These are phyloP conservation scores for Lagenidium giganteum DNA, from an alignment of 352 stramenopile genomes.

Conservation along the genomic window DNA sequence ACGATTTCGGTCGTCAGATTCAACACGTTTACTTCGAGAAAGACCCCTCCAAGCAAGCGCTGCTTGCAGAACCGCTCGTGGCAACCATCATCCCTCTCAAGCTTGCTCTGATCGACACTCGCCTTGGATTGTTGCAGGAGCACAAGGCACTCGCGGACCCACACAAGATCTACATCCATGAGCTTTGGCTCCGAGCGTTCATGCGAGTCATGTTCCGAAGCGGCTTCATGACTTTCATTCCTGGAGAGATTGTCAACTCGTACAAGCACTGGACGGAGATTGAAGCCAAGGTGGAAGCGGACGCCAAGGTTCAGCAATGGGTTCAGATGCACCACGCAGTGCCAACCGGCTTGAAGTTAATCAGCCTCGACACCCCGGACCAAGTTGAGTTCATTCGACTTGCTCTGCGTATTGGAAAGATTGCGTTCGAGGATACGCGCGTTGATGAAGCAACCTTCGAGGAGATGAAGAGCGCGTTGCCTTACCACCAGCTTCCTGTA, in stretches of 20 bases:
- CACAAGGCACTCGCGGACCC: constrained; percentile 14
- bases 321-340: constrained; percentile 16
- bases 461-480: constrained; percentile 18
- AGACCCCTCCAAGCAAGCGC: constrained; percentile 23
- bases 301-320: constrained; percentile 29
- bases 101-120: constrained; percentile 19
- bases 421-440: constrained; percentile 56
- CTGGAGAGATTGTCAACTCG: constrained; percentile 15
- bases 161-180: constrained; percentile 23
- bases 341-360: constrained; percentile 39
- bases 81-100: constrained; percentile 19
- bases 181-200: constrained; percentile 19
- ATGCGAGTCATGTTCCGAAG: constrained; percentile 20
- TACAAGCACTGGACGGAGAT: constrained; percentile 10
- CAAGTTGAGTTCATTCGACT: constrained; percentile 49
- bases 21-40: constrained; percentile 18
- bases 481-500: constrained; percentile 30
- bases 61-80: constrained; percentile 29
- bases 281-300: constrained; percentile 16
- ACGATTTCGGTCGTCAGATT: constrained; percentile 12
- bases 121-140: constrained; percentile 23
- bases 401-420: constrained; percentile 42
- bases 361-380: constrained; percentile 41
- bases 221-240: constrained; percentile 26
- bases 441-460: constrained; percentile 25